Base-by-base conservation (phyloP, 2,329 filamentous ascomycete genomes). In the Thielaviopsis musarum region DNA sequence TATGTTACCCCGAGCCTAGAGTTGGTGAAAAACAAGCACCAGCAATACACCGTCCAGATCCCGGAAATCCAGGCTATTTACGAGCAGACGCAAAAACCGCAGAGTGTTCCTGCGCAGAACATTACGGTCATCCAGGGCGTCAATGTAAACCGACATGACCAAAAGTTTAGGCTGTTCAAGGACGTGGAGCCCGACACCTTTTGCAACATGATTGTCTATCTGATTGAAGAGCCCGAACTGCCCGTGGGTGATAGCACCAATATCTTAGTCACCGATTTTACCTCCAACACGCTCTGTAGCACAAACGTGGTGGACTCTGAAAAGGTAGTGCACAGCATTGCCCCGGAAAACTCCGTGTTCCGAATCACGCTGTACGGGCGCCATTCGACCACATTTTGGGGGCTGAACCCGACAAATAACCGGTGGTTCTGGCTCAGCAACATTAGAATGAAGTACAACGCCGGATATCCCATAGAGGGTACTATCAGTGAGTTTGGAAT, bases 191-290 rank as follows among this genome's bases (percentile, higher is more conserved):
- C 77, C 0, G 69, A 70, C 15, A 73, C 65, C 0, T 94, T 84
- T 66, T 81, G 78, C 65, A 82, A 95, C 67, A 67, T 94, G 1
- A 73, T 88, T 19, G 89, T 80, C 1, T 79, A 91, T 66, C 80
- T 95, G 2, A 77, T 90, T 54, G 74, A 69, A 53, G 70, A 73
- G 1, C 77, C 78, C 0, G 75, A 69, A 52, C 70, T 74, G 30
- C 21, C 65, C 6, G 66, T 67, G 22, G 75, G 77, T 26, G 78
- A 71, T 60, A 34, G 6, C 10, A 70, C 79, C 13, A 80, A 81
- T 5, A 64, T 95, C 0, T 90, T 90, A 74, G 73, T 95, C 19
- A 86, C 87, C 0, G 91, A 96, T 69, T 95, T 91, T 69, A 94
- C 89, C 0, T 72, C 80, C 56, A 88, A 96, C 66, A 66, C 74